These are phyloP conservation scores for Pseudogymnoascus sp. DNA, from an alignment of 2,329 filamentous ascomycete genomes.

Conservation along the genomic window DNA sequence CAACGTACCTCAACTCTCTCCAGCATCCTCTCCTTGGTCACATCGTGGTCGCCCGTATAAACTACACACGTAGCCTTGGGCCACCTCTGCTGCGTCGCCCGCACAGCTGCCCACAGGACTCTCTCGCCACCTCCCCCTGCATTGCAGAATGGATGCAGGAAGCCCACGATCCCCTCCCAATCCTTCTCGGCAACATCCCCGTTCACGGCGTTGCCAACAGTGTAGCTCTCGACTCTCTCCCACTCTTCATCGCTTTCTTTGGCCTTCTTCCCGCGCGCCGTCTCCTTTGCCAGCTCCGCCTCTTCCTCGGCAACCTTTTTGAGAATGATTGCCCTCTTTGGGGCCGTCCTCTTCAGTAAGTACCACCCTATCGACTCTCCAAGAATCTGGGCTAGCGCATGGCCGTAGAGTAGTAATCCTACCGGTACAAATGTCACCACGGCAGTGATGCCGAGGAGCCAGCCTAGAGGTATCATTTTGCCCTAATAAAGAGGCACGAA, in stretches of 20 bases:
- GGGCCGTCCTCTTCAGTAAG: background rate
- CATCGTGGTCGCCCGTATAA: constrained; percentile 92
- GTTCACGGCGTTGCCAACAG: constrained; percentile 37
- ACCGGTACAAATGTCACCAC: background rate
- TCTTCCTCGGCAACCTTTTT: constrained; percentile 14
- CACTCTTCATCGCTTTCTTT: constrained; percentile 35
- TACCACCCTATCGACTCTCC: background rate
- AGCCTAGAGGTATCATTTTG: constrained; percentile 1
- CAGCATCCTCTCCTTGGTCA: constrained; percentile 72
- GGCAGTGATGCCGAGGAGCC: constrained; percentile 5
- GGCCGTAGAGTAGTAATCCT: background rate
- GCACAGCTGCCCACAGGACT: constrained; percentile 91
- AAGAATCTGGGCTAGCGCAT: constrained; percentile 3
- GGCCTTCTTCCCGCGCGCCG: constrained; percentile 28
- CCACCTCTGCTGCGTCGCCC: constrained; percentile 82
- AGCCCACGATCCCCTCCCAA: constrained; percentile 83
- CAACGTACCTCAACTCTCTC: constrained; percentile 59
- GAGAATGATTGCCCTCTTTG: constrained; percentile 23
- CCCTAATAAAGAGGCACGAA: constrained; percentile 6
- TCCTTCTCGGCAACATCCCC: constrained; percentile 43
- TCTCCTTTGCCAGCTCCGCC: background rate
- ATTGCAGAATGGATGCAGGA: constrained; percentile 98
- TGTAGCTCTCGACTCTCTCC: constrained; percentile 59
- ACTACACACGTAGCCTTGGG: constrained; percentile 84
- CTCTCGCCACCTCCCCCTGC: constrained; percentile 92